Conservation (phyloP, 1,139 yeast genomes). For the Oligophagozyma castellii region DNA sequence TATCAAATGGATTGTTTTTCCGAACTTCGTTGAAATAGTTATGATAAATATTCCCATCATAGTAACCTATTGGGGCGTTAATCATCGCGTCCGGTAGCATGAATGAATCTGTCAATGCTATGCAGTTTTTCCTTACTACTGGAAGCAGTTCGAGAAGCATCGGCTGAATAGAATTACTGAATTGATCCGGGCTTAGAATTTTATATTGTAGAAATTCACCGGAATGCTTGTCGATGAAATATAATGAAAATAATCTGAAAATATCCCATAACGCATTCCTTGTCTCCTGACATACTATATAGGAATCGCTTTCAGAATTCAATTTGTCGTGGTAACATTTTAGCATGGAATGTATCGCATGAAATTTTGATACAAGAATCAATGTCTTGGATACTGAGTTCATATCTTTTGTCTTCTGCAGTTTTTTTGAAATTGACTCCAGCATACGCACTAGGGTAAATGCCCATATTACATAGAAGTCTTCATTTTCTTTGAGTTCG, state of each 20-base stretch:
- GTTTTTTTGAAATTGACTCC: slow-evolving; percentile 32
- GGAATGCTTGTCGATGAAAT: slow-evolving; percentile 62
- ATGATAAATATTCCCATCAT: slow-evolving; percentile 77
- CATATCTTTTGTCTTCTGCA: slow-evolving; percentile 35
- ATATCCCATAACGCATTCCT: slow-evolving; percentile 33
- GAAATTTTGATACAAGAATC: slow-evolving; percentile 46
- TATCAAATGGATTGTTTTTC: slow-evolving; percentile 31
- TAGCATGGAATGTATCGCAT: slow-evolving; percentile 41
- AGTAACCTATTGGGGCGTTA: slow-evolving; percentile 75
- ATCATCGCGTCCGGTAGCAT: slow-evolving; percentile 72
- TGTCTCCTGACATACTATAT: slow-evolving; percentile 21
- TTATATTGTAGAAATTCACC: slow-evolving; percentile 62
- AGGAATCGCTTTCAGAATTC: slow-evolving; percentile 12
- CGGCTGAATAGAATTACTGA: slow-evolving; percentile 33
- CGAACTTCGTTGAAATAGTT: slow-evolving; percentile 46
- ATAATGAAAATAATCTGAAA: slow-evolving; percentile 49
- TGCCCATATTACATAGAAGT: slow-evolving; percentile 32
- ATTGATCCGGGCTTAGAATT: slow-evolving; percentile 36
- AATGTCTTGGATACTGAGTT: slow-evolving; percentile 48
- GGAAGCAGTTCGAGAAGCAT: slow-evolving; percentile 33
- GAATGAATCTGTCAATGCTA: slow-evolving; percentile 83
- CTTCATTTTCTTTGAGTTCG: slow-evolving; percentile 25
- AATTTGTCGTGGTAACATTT: slow-evolving; percentile 22
- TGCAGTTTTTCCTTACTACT: slow-evolving; percentile 52
- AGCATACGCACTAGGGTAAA: slow-evolving; percentile 35